Conservation (phyloP, 2,329 filamentous ascomycete species). For the Colletotrichum camelliae region DNA sequence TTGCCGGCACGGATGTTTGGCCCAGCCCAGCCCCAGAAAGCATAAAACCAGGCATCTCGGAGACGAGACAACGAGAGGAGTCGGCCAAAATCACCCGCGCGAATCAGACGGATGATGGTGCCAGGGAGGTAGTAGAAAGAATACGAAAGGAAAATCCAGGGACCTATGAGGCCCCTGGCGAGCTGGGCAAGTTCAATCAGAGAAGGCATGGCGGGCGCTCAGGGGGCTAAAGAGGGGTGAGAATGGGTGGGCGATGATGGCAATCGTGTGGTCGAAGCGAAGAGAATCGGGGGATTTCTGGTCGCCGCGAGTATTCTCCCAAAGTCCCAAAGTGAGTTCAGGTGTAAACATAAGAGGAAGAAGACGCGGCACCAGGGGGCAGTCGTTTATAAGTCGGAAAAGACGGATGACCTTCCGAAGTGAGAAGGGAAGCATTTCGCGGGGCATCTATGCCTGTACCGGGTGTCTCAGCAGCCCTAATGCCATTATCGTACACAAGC, state of each 20-base stretch:
- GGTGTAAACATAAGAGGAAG: not conserved
- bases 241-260: not conserved
- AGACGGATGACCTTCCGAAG: not conserved
- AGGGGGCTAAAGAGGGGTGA: not conserved
- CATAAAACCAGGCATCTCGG: conserved; percentile 61
- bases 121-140: conserved; percentile 55
- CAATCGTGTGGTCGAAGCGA: not conserved
- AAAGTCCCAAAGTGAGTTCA: not conserved
- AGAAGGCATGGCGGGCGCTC: conserved; percentile 27
- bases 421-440: not conserved
- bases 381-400: conserved; percentile 4
- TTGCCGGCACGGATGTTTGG: conserved; percentile 51
- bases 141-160: conserved; percentile 58
- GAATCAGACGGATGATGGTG: conserved; percentile 51
- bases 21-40: conserved; percentile 64
- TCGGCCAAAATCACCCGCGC: conserved; percentile 34
- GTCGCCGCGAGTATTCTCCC: not conserved
- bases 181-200: conserved; percentile 21
- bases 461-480: not conserved
- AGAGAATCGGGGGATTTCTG: not conserved
- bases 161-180: conserved; percentile 43
- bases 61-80: conserved; percentile 48
- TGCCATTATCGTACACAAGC: not conserved
- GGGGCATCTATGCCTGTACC: not conserved
- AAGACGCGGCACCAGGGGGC: not conserved